Evolutionary conservation across 1,139 yeast species (phyloP), one percentile per base, ranked within the genome.

Genomic region (Petasospora rhodanensis): DNA sequence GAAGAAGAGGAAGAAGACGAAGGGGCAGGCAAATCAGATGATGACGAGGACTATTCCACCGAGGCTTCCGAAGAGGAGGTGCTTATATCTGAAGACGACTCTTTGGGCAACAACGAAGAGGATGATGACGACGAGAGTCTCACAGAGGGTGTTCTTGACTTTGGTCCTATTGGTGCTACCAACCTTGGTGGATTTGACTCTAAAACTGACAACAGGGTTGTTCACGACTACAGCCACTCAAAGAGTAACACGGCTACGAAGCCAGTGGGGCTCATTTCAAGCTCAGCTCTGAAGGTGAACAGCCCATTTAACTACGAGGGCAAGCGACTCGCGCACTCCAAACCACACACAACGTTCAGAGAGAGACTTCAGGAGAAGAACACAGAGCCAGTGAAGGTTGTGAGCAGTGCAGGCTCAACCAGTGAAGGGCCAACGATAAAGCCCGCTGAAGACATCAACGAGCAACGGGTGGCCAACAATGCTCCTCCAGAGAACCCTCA

Each of bases 401-500:
- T 42, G 5, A 46, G 50, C 20, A 26, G 29, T 3, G 5, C 26
- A n/a, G n/a, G n/a, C n/a, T n/a, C n/a, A n/a, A n/a, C n/a, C n/a
- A n/a, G n/a, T 9, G 8, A 18, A 9, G 19, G 19, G 19, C 9
- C 19, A 9, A 9, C 7, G 9, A 18, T 12, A 11, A 12, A 21
- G 7, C 23, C 12, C 7, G 23, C 7, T 7, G 8, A 6, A 16
- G 18, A 14, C 2, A 15, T 28, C 12, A 31, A 26, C 7, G 28
- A 32, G 7, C 45, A 46, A 18, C 31, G 28, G 15, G 31, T 37
- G 9, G 38, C 47, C 1, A 20, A 28, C 8, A 42, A 46, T 19
- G 39, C 50, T 9, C 52, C 47, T 11, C 52, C 51, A 7, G 28
- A 34, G 7, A 31, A 34, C 16, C 49, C 51, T 4, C 14, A 28